Conservation (phyloP, 1,284 basidiomycete species). For the Ceraceosorus guamensis region DNA sequence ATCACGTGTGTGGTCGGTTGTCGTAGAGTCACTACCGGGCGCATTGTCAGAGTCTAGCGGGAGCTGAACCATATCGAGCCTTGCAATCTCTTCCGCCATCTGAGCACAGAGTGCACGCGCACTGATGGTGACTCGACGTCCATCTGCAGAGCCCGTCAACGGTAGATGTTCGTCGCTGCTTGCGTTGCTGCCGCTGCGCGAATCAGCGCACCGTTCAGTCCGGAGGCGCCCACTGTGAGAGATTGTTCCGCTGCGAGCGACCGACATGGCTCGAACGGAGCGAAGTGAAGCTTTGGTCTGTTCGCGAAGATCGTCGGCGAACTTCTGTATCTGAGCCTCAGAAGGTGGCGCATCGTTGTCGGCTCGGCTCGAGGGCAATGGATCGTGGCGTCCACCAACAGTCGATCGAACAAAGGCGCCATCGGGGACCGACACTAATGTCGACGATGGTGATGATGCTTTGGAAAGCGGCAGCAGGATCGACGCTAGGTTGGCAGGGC, state of each 20-base stretch:
- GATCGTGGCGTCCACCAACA: background rate
- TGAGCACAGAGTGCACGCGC: slow-evolving; percentile 3
- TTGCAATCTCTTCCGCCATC: slow-evolving; percentile 5
- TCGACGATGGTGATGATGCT: too few relatives aligned
- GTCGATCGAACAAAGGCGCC: background rate
- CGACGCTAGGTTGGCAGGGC: slow-evolving; percentile 22
- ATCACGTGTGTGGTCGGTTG: too few relatives aligned
- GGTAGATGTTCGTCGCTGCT: background rate
- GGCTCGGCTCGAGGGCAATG: background rate
- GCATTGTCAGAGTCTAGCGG: too few relatives aligned
- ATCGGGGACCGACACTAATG: too few relatives aligned
- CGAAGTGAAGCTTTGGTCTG: background rate
- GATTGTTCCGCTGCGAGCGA: background rate
- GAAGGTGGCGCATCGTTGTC: background rate
- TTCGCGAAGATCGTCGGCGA: background rate
- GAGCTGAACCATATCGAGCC: too few relatives aligned
- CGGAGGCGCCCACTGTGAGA: background rate
- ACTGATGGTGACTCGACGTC: slow-evolving; percentile 2
- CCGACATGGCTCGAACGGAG: background rate
- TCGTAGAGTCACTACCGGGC: too few relatives aligned
- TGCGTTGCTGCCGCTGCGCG: background rate
- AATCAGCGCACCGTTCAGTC: background rate
- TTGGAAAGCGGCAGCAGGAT: slow-evolving; percentile 24
- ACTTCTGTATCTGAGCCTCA: background rate
- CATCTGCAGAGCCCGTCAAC: background rate